Evolutionary conservation across 345 rosid genomes (phyloP), one percentile per base, ranked within the genome.

Genomic region (Camelina hispida): DNA sequence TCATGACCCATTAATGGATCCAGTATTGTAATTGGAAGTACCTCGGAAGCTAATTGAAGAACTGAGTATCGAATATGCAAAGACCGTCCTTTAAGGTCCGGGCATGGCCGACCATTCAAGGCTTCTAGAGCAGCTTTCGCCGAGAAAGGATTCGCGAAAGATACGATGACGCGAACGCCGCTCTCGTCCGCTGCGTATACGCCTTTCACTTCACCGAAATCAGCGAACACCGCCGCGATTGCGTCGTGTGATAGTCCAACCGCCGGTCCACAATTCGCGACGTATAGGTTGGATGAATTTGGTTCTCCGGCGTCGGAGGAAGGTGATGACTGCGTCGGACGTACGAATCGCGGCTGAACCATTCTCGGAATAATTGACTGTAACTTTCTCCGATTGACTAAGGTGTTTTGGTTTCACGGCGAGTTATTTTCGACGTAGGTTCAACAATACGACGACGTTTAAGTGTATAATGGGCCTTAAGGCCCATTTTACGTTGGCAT

Each of bases 201-300:
- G 56, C 93, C 98, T 10, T 57, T 80, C 38, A 91, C 88, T 47
- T 78, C 75, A 6, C 98, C 98, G 76, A 86, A 94, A 2, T 66
- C 63, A 63, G 85, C 57, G 71, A 94, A 94, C 60, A 69, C 91
- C 30, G 87, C 80, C 28, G 80, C 74, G 47, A 94, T 85, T 4
- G 78, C 61, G 54, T 86, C 91, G 58, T 81, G 76, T 17, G 97
- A 83, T 6, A 88, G 55, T 32, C 97, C 97, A 13, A 91, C 91
- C 1, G 88, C 88, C 25, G 98, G 98, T 10, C 98, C 98, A 38
- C 98, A 94, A 68, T 94, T 94, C 53, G 97, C 98, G 46, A 91
- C 95, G 71, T 78, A 91, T 6, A 94, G 91, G 65, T 91, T 86
- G 11, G 87, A 83, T 13, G 61, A 58, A 16, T 76, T 80, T 13